Conservation (phyloP, 192 early-diverging fungal species). For the Chytriomyces sp. region DNA sequence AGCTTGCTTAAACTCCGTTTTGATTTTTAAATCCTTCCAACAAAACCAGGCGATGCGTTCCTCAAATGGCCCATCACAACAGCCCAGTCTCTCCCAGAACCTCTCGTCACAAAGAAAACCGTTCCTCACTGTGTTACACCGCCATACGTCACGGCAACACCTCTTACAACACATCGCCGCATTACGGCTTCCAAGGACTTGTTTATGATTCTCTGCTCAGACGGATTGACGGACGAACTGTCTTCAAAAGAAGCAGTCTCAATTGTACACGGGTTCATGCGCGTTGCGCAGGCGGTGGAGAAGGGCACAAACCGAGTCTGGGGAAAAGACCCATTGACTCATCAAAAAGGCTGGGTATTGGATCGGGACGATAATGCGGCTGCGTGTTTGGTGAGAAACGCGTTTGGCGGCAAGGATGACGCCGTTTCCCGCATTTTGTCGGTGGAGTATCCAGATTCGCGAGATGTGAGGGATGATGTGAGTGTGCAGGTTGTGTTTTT, state of each 20-base stretch:
- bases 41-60: constrained; percentile 36
- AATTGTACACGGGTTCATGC: constrained; percentile 40
- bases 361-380: constrained; percentile 43
- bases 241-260: constrained; percentile 39
- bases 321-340: constrained; percentile 3
- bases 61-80: constrained; percentile 49
- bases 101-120: not conserved
- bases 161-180: constrained; percentile 49
- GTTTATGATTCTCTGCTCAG: constrained; percentile 53
- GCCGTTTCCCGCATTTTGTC: constrained; percentile 34
- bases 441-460: constrained; percentile 34
- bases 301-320: not conserved
- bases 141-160: constrained; percentile 58
- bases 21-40: not conserved
- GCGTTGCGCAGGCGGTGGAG: not conserved
- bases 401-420: constrained; percentile 36
- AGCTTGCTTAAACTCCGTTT: not conserved
- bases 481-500: constrained; percentile 57
- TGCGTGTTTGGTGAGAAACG: constrained; percentile 48
- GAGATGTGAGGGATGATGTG: constrained; percentile 49
- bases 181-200: constrained; percentile 40
- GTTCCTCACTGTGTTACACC: constrained; percentile 44
- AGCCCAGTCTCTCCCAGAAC: constrained; percentile 15
- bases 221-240: constrained; percentile 56
- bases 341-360: not conserved